Base-by-base conservation (phyloP, 2,329 filamentous ascomycete genomes). In the Aureobasidium sp. region DNA sequence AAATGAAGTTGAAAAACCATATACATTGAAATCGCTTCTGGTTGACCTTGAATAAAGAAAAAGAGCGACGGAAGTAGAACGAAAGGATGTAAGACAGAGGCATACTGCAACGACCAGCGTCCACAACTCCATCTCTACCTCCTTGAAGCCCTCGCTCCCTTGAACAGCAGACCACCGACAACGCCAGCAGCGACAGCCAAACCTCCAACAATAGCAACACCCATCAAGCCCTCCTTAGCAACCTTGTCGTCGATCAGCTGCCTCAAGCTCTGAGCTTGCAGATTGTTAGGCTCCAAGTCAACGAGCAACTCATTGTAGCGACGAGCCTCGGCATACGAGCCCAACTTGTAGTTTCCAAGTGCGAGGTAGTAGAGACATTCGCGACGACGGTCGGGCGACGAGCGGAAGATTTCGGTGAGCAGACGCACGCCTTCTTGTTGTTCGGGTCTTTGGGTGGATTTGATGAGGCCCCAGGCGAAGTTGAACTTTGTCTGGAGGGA, bases 401-500 rank as follows among this genome's bases (percentile, higher is more conserved):
- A 87, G 73, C 93, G 91, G 82, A 97, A 99, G 78, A 99, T 99
- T 69, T 97, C 93, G 69, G 91, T 92, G 63, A 97, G 87, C 37
- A 97, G 85, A 67, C 90, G 90, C 66, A 97, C 91, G 70, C 93
- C 93, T 75, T 94, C 87, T 80, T 97, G 93, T 75, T 97, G 93
- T 70, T 99, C 92, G 73, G 82, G 76, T 67, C 94, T 90, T 58
- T 82, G 78, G 73, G 85, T 87, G 65, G 93, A 97, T 81, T 97
- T 99, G 70, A 99, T 96, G 68, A 99, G 84, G 68, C 94, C 94
- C 94, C 94, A 99, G 73, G 94, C 93, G 76, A 93, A 97, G 85
- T 99, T 99, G 84, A 99, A 99, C 75, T 97, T 97, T 65, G 94
- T 99, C 77, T 99, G 94, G 44, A 99, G 85, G 64, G 93, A 92